Evolutionary conservation across 2,329 filamentous ascomycete species (phyloP).

Genomic region (Colletotrichum australisinense): DNA sequence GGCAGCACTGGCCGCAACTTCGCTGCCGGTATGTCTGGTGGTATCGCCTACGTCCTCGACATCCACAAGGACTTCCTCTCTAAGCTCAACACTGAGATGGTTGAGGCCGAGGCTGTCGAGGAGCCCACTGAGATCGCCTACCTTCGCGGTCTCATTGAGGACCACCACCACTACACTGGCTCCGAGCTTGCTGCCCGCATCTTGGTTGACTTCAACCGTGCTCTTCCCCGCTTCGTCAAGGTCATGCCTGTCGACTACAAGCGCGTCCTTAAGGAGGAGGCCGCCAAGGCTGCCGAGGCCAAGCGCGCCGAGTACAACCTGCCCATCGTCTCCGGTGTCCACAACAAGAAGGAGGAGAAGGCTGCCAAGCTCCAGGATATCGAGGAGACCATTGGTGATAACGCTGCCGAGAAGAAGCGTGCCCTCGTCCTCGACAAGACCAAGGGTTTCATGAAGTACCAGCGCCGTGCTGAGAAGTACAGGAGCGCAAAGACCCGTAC

Average conservation of each 20-base stretch:
- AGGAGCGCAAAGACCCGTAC: slow-evolving; percentile 84
- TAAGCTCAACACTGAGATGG: slow-evolving; percentile 98
- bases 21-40: slow-evolving; percentile 97
- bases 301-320: slow-evolving; percentile 88
- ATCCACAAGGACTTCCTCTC: slow-evolving; percentile 88
- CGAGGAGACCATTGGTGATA: slow-evolving; percentile 89
- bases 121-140: slow-evolving; percentile 91
- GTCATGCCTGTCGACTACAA: slow-evolving; percentile 96
- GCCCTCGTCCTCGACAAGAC: slow-evolving; percentile 98
- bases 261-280: slow-evolving; percentile 87
- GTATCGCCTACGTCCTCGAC: slow-evolving; percentile 95
- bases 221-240: slow-evolving; percentile 91
- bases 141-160: slow-evolving; percentile 90
- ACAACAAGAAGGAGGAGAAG: slow-evolving; percentile 74
- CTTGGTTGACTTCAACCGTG: slow-evolving; percentile 93
- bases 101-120: slow-evolving; percentile 85
- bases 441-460: slow-evolving; percentile 96
- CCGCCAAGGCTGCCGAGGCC: slow-evolving; percentile 84
- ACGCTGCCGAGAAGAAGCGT: slow-evolving; percentile 87
- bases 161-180: slow-evolving; percentile 97
- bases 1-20: slow-evolving; percentile 96
- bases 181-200: slow-evolving; percentile 94
- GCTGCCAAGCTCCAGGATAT: slow-evolving; percentile 82
- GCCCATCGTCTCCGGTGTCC: slow-evolving; percentile 77
- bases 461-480: slow-evolving; percentile 93